phyloP scores from a whole-genome alignment of 164 flowering plant genomes.

The Brasenia schreberi region DNA sequence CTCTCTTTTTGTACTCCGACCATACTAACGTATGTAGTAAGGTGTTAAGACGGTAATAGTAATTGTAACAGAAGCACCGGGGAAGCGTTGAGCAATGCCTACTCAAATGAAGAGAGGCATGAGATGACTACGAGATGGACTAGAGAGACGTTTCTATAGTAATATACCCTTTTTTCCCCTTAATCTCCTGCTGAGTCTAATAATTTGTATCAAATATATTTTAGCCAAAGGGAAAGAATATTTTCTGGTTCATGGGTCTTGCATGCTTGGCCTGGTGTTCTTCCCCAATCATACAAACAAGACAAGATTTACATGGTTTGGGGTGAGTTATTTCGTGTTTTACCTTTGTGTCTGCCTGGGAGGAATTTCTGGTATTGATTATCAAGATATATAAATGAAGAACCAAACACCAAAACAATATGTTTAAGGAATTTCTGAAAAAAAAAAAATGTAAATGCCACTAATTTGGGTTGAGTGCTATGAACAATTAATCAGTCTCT shows the following conservation, averaged over 20 bases:
- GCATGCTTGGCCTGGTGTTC: too few species aligned
- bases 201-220: not conserved
- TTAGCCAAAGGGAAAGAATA: not conserved
- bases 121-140: not conserved
- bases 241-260: not conserved
- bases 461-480: too few species aligned
- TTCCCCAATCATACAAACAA: too few species aligned
- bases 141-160: not conserved
- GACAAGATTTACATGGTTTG: too few species aligned
- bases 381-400: too few species aligned
- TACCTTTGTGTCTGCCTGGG: not conserved
- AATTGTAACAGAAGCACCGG: slow-evolving; percentile 24
- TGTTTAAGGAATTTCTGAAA: too few species aligned
- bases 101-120: slow-evolving; percentile 12
- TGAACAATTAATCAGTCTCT: too few species aligned
- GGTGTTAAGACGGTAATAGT: slow-evolving; percentile 16
- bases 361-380: too few species aligned
- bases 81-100: slow-evolving; percentile 22
- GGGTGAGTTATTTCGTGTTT: not conserved
- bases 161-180: too few species aligned
- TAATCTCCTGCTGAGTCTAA: too few species aligned
- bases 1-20: slow-evolving; percentile 29
- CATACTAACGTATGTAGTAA: slow-evolving; percentile 32
- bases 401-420: too few species aligned
- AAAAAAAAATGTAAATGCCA: too few species aligned